Conservation (phyloP, 768 basidiomycete genomes). For the Lactarius trivialis region DNA sequence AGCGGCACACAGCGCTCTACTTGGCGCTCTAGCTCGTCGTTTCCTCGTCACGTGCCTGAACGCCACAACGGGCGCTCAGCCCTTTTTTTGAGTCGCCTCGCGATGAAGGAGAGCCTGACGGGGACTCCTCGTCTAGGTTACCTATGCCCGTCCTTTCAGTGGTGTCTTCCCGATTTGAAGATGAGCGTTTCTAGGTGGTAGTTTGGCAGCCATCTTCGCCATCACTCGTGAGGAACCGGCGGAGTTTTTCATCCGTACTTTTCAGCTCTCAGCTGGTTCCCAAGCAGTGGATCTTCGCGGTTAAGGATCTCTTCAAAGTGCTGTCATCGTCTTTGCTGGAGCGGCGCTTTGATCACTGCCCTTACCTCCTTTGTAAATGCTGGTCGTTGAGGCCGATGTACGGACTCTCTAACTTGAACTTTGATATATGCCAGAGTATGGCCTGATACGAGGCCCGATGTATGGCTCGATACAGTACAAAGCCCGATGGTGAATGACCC, state of each 20-base stretch:
- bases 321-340: neutral
- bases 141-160: neutral
- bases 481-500: too few species aligned
- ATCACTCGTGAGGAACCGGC: neutral
- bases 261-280: neutral
- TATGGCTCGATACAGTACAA: too few species aligned
- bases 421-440: too few species aligned
- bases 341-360: neutral
- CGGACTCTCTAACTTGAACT: neutral
- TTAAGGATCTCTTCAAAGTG: neutral
- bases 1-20: too few species aligned
- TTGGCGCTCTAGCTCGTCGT: too few species aligned
- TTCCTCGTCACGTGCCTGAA: neutral
- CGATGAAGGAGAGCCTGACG: too few species aligned
- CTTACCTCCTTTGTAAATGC: neutral
- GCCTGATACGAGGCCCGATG: too few species aligned
- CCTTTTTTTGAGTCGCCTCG: too few species aligned
- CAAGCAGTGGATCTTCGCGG: neutral
- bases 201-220: neutral
- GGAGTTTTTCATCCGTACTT: neutral
- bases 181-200: neutral
- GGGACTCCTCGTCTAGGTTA: neutral
- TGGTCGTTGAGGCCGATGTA: neutral
- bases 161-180: neutral
- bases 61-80: neutral